A percentile compares a stretch with the other conserved stretches of the same genome.
Evolutionary conservation across 2,329 filamentous ascomycete species (phyloP).

Genomic region (Arthrobotrys sinensis): DNA sequence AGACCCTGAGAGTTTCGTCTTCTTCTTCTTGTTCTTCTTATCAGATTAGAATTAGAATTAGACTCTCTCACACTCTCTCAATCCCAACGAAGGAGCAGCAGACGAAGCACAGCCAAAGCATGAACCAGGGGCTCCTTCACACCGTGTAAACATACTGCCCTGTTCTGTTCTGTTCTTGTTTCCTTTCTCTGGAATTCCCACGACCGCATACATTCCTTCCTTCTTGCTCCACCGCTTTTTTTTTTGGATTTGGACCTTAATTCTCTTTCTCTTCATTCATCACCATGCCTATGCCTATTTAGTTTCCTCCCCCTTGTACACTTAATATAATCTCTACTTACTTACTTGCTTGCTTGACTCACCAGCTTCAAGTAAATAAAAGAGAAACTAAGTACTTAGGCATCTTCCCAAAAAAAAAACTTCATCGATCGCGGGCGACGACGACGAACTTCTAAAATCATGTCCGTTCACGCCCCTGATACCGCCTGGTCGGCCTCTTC

Average conservation of each 20-base stretch:
- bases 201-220: background rate
- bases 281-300: background rate
- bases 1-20: background rate
- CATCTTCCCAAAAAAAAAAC: background rate
- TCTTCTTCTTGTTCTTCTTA: too few species aligned
- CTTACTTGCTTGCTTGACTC: too few species aligned
- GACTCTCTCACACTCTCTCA: too few species aligned
- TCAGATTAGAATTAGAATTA: too few species aligned
- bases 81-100: too few species aligned
- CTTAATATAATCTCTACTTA: too few species aligned
- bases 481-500: slow-evolving; percentile 44
- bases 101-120: too few species aligned
- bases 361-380: too few species aligned
- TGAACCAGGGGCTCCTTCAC: too few species aligned
- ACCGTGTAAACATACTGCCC: too few species aligned
- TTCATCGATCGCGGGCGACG: slow-evolving; percentile 24
- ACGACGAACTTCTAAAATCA: slow-evolving; percentile 26
- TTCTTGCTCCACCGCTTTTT: background rate
- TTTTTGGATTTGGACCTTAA: too few species aligned
- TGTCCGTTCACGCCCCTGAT: slow-evolving; percentile 54
- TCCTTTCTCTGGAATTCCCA: background rate
- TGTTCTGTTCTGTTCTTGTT: slow-evolving; percentile 1
- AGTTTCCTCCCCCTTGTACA: background rate
- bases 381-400: too few species aligned
- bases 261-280: background rate